These are phyloP conservation scores for Gleditsia sinensis DNA, from an alignment of 306 rosid genomes.

Conservation along the genomic window DNA sequence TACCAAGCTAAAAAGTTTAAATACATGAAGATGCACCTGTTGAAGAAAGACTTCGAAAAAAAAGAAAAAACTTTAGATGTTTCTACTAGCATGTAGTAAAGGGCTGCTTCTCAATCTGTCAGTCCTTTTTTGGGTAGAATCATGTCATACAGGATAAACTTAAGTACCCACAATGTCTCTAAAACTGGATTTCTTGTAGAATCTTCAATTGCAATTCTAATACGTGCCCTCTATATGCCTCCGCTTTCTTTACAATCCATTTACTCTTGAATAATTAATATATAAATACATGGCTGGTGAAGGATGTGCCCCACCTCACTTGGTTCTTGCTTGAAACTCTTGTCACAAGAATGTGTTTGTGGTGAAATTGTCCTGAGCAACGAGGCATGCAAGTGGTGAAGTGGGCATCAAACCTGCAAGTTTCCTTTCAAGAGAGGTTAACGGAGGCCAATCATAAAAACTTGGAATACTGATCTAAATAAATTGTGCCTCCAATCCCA, in stretches of 20 bases:
- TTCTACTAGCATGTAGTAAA: too few relatives aligned
- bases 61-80: too few relatives aligned
- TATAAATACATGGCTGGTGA: conserved; percentile 29
- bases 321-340: conserved; percentile 4
- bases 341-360: conserved; percentile 32
- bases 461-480: background rate
- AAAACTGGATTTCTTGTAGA: conserved; percentile 8
- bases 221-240: conserved; percentile 32
- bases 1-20: too few relatives aligned
- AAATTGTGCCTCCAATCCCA: conserved; percentile 28
- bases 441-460: background rate
- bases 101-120: too few relatives aligned
- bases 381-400: background rate
- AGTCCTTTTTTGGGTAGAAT: too few relatives aligned
- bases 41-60: too few relatives aligned
- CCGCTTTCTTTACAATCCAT: conserved; percentile 47
- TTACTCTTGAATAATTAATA: conserved; percentile 30
- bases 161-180: too few relatives aligned
- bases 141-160: too few relatives aligned
- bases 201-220: conserved; percentile 36
- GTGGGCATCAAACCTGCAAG: background rate
- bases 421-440: background rate
- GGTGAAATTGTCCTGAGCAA: conserved; percentile 30
- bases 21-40: too few relatives aligned
- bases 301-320: conserved; percentile 42